Evolutionary conservation across 2,329 filamentous ascomycete genomes (phyloP).

Genomic region (Aspergillus arachidicola): DNA sequence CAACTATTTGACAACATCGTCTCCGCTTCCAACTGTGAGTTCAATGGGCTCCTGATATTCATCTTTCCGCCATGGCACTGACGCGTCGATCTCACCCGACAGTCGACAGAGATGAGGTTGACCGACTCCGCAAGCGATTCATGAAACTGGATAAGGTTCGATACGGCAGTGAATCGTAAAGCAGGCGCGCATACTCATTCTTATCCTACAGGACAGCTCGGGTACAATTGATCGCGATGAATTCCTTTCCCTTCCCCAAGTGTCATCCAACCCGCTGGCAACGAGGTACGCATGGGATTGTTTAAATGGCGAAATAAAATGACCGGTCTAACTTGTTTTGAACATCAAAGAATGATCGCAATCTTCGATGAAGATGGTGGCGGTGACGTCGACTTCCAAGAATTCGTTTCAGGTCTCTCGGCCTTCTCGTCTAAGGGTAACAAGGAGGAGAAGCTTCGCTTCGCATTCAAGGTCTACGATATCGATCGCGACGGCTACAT

Average conservation of each 20-base stretch:
- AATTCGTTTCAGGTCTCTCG: constrained; percentile 92
- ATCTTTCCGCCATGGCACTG: background rate
- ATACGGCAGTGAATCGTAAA: background rate
- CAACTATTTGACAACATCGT: constrained; percentile 92
- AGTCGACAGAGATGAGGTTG: constrained; percentile 98
- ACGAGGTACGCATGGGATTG: constrained; percentile 66
- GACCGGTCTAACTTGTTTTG: background rate
- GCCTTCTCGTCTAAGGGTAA: constrained; percentile 98
- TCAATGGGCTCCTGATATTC: background rate
- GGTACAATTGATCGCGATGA: constrained; percentile 98
- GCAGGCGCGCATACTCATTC: background rate
- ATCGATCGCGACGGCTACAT: constrained; percentile 99
- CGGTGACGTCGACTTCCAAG: constrained; percentile 97
- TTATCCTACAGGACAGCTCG: constrained; percentile 77
- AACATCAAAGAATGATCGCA: constrained; percentile 80
- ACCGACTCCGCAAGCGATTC: constrained; percentile 91
- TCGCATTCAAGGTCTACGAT: constrained; percentile 99
- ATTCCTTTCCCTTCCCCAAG: constrained; percentile 94
- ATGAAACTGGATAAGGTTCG: constrained; percentile 97
- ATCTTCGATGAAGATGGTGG: constrained; percentile 99
- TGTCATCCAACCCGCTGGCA: constrained; percentile 95
- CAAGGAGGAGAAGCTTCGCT: constrained; percentile 97
- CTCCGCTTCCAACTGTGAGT: constrained; percentile 90
- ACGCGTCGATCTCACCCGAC: constrained; percentile 12
- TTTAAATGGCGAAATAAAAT: background rate